phyloP scores from a whole-genome alignment of 495 filamentous ascomycete species.

The Letharia lupina region DNA sequence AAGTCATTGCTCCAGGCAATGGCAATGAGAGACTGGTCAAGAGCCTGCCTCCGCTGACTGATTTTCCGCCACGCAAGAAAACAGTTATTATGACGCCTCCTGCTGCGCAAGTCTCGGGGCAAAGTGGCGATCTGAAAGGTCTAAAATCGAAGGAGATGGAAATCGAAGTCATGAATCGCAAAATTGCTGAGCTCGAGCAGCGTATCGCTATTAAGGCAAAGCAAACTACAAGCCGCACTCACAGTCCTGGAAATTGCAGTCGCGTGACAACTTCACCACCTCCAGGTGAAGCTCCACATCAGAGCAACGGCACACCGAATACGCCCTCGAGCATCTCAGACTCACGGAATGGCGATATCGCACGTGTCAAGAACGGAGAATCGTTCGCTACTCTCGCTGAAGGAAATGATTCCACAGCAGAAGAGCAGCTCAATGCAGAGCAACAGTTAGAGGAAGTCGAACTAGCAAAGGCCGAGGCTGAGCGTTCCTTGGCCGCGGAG shows the following conservation, averaged over 20 bases:
- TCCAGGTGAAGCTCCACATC: not conserved
- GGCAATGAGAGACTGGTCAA: constrained; percentile 27
- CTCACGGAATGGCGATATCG: not conserved
- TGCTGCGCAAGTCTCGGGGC: constrained; percentile 28
- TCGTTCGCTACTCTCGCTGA: not conserved
- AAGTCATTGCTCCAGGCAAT: constrained; percentile 1
- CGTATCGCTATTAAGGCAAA: constrained; percentile 46
- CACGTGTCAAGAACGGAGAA: not conserved
- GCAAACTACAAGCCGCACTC: constrained; percentile 34
- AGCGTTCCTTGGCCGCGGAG: constrained; percentile 7
- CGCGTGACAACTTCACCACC: constrained; percentile 21
- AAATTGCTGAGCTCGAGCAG: constrained; percentile 69
- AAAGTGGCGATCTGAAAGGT: constrained; percentile 42
- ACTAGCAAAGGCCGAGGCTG: constrained; percentile 12
- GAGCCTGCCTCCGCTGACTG: constrained; percentile 39
- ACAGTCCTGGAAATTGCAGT: constrained; percentile 32
- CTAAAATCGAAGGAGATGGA: constrained; percentile 57
- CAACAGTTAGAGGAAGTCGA: constrained; percentile 4
- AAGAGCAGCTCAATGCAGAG: constrained; percentile 6
- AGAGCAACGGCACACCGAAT: not conserved
- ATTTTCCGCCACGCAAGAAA: constrained; percentile 32
- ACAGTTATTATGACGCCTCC: constrained; percentile 33
- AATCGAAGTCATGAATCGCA: constrained; percentile 65
- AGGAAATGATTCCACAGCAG: not conserved
- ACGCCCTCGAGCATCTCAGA: not conserved